phyloP scores from a whole-genome alignment of 2,329 filamentous ascomycete species.

The Apiospora marii region DNA sequence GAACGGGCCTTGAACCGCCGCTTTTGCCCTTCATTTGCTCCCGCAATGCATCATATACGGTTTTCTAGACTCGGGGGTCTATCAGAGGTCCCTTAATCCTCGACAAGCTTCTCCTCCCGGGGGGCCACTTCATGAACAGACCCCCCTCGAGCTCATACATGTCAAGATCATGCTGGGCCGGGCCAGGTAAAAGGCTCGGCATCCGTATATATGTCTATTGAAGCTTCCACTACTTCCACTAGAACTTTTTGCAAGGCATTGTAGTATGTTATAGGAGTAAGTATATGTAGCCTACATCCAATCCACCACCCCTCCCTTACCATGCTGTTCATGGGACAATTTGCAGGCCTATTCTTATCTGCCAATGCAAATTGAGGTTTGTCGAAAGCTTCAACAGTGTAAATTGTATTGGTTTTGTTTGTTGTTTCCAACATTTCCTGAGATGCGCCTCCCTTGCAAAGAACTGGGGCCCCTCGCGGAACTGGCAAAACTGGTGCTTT shows the following conservation, averaged over 20 bases:
- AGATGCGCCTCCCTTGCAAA: constrained; percentile 8
- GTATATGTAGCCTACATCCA: neutral
- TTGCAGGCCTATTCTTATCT: neutral
- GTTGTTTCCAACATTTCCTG: neutral
- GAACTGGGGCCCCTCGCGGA: constrained; percentile 8
- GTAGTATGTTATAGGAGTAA: neutral
- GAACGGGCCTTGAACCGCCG: constrained; percentile 43
- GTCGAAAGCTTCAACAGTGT: too few species aligned
- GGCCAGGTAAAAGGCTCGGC: neutral
- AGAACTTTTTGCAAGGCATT: neutral
- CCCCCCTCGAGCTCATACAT: neutral
- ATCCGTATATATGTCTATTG: neutral
- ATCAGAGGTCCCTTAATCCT: constrained; percentile 32
- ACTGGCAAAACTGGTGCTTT: constrained; percentile 7
- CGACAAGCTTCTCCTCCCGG: constrained; percentile 33
- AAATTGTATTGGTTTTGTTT: neutral
- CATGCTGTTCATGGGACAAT: neutral
- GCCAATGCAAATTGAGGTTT: neutral
- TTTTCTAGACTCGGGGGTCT: constrained; percentile 29
- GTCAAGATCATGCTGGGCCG: neutral
- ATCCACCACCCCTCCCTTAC: neutral
- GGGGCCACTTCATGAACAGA: constrained; percentile 24
- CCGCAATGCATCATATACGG: constrained; percentile 32
- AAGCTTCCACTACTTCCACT: neutral
- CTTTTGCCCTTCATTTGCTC: constrained; percentile 32